Base-by-base conservation (phyloP, 495 filamentous ascomycete genomes). In the Pyrenopolyporus hunteri region DNA sequence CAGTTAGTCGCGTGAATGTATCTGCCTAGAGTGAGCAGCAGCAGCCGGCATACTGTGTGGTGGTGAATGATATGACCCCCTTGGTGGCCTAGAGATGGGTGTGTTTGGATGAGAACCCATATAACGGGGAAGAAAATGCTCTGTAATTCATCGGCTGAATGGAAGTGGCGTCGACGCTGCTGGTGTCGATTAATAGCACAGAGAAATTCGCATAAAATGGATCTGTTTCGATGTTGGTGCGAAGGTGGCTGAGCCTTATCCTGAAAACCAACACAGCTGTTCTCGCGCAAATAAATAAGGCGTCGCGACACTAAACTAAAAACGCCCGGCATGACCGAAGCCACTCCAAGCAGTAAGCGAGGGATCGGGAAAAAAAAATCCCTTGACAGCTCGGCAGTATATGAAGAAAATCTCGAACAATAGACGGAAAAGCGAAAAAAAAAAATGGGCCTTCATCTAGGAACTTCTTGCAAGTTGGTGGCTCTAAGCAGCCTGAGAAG, bases 241-340 rank as follows among this genome's bases (percentile, higher is more conserved):
- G 22, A 61, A 46, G 32, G 63, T 66, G 63, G 63, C 63, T 66
- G 63, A 66, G 63, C 52, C 47, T 57, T 25, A 61, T 45, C 52
- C 57, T 57, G 57, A 60, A 61, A 42, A 57, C 40, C 45, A 47
- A 60, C 62, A 52, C 37, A 37, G 49, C 37, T 51, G 51, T 26
- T 59, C 23, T 56, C 32, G 45, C 55, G 17, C 49, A 44, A 64
- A 44, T 50, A 36, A 59, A 59, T 26, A 44, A 39, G 35, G 35
- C 62, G 56, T 45, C 43, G 62, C 51, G 26, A 28, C 57, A 60
- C 63, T 61, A 61, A 61, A 19, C 42, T 45, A 20, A 48, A 52
- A 43, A 43, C 63, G 51, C 46, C 59, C 63, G 63, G 63, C 39
- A 29, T 52, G 39, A 33, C 63, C 63, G 63, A 66, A 61, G 52